Conservation (phyloP, 495 filamentous ascomycete genomes). For the Hypoxylon crocopeplum region DNA sequence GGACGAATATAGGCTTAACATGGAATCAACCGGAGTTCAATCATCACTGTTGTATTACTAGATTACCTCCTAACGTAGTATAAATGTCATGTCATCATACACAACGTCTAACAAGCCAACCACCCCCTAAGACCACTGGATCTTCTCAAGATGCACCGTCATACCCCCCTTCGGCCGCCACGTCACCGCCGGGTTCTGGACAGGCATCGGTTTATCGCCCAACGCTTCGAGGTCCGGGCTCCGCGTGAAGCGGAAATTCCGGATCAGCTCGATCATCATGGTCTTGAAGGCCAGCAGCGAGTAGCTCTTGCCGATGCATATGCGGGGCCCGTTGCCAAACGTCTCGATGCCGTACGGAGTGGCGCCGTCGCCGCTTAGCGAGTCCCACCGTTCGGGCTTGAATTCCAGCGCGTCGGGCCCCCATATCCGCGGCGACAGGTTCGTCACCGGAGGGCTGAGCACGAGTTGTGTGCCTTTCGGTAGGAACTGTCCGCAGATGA, state of each 20-base stretch:
- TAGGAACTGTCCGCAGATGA: slow-evolving; percentile 32
- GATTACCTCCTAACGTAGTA: background rate
- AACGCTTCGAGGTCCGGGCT: slow-evolving; percentile 23
- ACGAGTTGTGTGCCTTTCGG: slow-evolving; percentile 35
- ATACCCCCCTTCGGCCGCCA: slow-evolving; percentile 28
- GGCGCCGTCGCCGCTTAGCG: slow-evolving; percentile 13
- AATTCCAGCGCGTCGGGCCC: slow-evolving; percentile 32
- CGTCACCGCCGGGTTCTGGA: slow-evolving; percentile 29
- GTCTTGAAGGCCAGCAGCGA: slow-evolving; percentile 41
- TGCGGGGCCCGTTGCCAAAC: slow-evolving; percentile 38
- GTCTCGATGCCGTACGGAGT: slow-evolving; percentile 29
- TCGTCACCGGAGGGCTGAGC: slow-evolving; percentile 25
- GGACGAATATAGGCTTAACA: background rate
- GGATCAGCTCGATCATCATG: slow-evolving; percentile 37
- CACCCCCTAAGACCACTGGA: background rate
- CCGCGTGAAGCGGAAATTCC: slow-evolving; percentile 34
- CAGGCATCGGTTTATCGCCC: slow-evolving; percentile 4
- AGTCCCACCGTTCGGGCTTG: slow-evolving; percentile 42
- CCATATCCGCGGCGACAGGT: slow-evolving; percentile 29
- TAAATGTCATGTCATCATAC: background rate
- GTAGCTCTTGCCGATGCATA: slow-evolving; percentile 42
- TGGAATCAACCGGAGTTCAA: background rate
- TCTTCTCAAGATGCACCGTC: slow-evolving; percentile 26
- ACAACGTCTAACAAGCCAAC: background rate
- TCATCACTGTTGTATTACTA: background rate